Base-by-base conservation (phyloP, 768 basidiomycete species). In the Dacryopinax primogenitus region DNA sequence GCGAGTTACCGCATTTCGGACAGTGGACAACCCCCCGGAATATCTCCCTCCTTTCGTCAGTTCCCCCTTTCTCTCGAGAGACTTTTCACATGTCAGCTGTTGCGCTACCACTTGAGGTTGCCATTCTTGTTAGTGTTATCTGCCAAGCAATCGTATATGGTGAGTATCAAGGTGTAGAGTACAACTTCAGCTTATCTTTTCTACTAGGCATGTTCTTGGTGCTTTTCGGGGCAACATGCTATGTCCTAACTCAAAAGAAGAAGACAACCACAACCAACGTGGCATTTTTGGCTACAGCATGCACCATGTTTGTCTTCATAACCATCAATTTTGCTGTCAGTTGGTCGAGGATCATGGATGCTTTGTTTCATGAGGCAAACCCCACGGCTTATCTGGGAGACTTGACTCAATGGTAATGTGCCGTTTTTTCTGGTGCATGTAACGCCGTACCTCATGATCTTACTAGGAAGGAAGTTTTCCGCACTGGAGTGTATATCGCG, bases 381-480 rank as follows among this genome's bases (percentile, higher is more conserved):
- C 26, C 13, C 4, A 58, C 51, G 13, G 11, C 51, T 30, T 58
- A 58, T 32, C 30, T 58, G 51, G 23, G 26, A 6, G 51, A 58
- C 30, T 58, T 58, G 26, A 58, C 51, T 30, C 51, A 58, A 58
- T 58, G 51, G 51, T 58, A 32, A 3, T 9, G 36, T 37, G 18
- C 23, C 16, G 7, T 18, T 18, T 3, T 18, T 18, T 44, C 41
- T 7, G 4, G 18, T 18, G 41, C 7, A 44, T 6, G 7, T n/a
- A n/a, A 7, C 64, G 69, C 78, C 44, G 75, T 70, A 74, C 73
- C 44, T 63, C 70, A 37, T 69, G 76, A 26, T 74, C 75, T 2
- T 71, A 74, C 28, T 75, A 58, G 75, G 62, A 75, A 75, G 12
- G 74, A 78, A 51, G 68, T 76, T 12, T 76, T 78, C 66, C 75